A percentile compares a stretch with the other conserved stretches of the same genome.
phyloP scores from a whole-genome alignment of 2,329 filamentous ascomycete species.

The Emmonsia crescens region DNA sequence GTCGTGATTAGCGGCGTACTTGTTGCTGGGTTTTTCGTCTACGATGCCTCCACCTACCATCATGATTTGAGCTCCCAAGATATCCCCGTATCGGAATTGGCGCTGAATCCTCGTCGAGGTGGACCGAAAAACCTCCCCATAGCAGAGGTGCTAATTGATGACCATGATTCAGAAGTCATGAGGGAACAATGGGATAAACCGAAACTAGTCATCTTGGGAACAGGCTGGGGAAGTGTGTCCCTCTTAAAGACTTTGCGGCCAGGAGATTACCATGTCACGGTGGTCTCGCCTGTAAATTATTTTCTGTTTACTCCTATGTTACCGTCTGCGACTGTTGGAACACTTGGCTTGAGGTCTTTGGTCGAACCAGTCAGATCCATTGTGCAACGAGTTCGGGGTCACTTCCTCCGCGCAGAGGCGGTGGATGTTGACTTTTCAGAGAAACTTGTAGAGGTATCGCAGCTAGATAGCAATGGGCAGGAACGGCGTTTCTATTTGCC shows the following conservation, averaged over 20 bases:
- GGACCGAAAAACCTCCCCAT: conserved; percentile 95
- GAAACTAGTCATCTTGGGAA: conserved; percentile 80
- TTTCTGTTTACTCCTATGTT: conserved; percentile 98
- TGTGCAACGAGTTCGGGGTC: conserved; percentile 63
- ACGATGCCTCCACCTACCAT: conserved; percentile 84
- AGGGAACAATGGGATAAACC: conserved; percentile 73
- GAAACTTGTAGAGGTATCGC: conserved; percentile 79
- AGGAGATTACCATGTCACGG: conserved; percentile 89
- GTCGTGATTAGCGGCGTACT: conserved; percentile 57
- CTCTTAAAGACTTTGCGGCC: conserved; percentile 81
- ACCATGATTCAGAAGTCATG: conserved; percentile 67
- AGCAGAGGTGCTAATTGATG: conserved; percentile 75
- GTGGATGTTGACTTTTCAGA: conserved; percentile 85
- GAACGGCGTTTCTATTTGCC: conserved; percentile 80
- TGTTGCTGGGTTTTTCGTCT: conserved; percentile 78
- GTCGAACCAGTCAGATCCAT: conserved; percentile 89
- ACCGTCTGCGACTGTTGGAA: conserved; percentile 92
- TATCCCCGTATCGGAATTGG: conserved; percentile 72
- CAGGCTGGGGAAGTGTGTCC: conserved; percentile 90
- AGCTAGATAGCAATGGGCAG: conserved; percentile 59
- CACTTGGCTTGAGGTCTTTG: conserved; percentile 77
- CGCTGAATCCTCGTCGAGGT: conserved; percentile 67
- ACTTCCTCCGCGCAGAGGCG: conserved; percentile 80
- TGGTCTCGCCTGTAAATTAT: conserved; percentile 90
- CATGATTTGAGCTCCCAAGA: conserved; percentile 57